Conservation (phyloP, 2,329 filamentous ascomycete species). For the Ophiostoma perfectum region DNA sequence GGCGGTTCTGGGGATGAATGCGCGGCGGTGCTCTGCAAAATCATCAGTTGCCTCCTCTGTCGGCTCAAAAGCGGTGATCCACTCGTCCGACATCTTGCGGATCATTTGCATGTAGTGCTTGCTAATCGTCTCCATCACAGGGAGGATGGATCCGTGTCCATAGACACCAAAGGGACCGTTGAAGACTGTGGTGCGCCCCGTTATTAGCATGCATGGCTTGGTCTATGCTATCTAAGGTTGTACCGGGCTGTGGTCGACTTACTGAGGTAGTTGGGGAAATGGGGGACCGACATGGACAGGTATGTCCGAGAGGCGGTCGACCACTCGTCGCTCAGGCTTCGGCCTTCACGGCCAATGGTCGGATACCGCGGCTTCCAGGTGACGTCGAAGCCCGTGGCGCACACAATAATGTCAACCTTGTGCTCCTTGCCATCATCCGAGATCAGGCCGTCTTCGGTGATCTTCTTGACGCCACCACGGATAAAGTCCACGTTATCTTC, state of each 20-base stretch:
- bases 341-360: conserved; percentile 40
- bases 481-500: conserved; percentile 45
- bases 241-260: no score
- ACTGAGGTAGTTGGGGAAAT: conserved; percentile 50
- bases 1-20: conserved; percentile 49
- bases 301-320: conserved; percentile 41
- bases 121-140: conserved; percentile 42
- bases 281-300: conserved; percentile 46
- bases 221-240: no score
- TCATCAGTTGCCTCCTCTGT: conserved; percentile 43
- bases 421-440: conserved; percentile 42
- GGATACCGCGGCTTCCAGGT: conserved; percentile 49
- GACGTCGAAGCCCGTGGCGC: conserved; percentile 52
- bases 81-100: conserved; percentile 27
- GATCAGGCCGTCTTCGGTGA: conserved; percentile 44
- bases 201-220: no score
- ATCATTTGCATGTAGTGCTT: conserved; percentile 48
- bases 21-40: conserved; percentile 43
- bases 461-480: conserved; percentile 39
- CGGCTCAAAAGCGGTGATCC: conserved; percentile 36
- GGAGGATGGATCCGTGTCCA: conserved; percentile 46
- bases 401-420: conserved; percentile 50
- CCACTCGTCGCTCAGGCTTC: conserved; percentile 46
- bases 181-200: conserved; percentile 32
- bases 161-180: conserved; percentile 48